These are phyloP conservation scores for Suzukiozyma palmioleophila DNA, from an alignment of 1,139 yeast genomes.

Conservation along the genomic window DNA sequence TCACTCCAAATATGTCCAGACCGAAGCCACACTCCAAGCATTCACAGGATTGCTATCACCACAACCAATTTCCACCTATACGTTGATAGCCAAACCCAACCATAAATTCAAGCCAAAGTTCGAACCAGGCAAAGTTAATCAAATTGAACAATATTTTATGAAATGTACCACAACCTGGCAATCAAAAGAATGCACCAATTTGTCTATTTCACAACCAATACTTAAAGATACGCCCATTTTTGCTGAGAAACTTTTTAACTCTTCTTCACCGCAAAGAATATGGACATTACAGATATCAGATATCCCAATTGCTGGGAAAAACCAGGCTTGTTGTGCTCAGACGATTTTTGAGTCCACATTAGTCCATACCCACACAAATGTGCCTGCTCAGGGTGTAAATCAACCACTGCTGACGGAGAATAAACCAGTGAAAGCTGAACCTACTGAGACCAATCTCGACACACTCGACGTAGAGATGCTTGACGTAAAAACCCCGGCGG, in stretches of 20 bases:
- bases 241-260: conserved; percentile 28
- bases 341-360: conserved; percentile 67
- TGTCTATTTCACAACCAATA: conserved; percentile 28
- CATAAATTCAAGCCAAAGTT: conserved; percentile 42
- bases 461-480: not conserved
- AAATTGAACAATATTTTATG: conserved; percentile 46
- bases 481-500: not conserved
- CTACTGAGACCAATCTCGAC: conserved; percentile 4
- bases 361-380: conserved; percentile 37
- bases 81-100: conserved; percentile 41
- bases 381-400: conserved; percentile 3
- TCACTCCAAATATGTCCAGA: conserved; percentile 38
- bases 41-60: conserved; percentile 39
- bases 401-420: not conserved
- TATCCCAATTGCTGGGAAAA: conserved; percentile 84
- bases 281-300: conserved; percentile 76
- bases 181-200: conserved; percentile 17
- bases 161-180: conserved; percentile 43
- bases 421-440: conserved; percentile 6
- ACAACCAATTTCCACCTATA: conserved; percentile 39
- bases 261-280: conserved; percentile 24
- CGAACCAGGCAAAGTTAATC: conserved; percentile 49
- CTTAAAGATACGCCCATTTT: conserved; percentile 16
- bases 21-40: conserved; percentile 43
- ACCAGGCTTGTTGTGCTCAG: conserved; percentile 58